Conservation (phyloP, 73 alveolate species). For the Blepharisma japonicum region DNA sequence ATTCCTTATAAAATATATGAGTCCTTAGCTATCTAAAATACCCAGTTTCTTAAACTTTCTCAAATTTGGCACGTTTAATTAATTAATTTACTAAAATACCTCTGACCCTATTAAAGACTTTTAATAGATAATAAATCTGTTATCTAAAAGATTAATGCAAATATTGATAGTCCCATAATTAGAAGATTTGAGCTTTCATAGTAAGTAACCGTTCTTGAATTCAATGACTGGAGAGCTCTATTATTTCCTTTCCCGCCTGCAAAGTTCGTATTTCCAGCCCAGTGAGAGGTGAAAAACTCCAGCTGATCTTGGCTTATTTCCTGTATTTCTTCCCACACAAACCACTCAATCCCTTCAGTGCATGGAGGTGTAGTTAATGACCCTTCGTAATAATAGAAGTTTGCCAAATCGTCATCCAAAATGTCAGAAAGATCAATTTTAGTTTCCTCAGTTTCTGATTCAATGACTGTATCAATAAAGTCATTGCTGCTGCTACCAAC, state of each 20-base stretch:
- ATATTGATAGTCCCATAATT: background rate
- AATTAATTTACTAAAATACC: too few relatives aligned
- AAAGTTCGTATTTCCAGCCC: slow-evolving; percentile 40
- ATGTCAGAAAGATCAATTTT: background rate
- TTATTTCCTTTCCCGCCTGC: slow-evolving; percentile 61
- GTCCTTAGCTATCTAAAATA: too few relatives aligned
- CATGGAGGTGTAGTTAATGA: slow-evolving; percentile 80
- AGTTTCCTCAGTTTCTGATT: too few relatives aligned
- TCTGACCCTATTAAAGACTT: too few relatives aligned
- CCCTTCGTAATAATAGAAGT: slow-evolving; percentile 73
- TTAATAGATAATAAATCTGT: too few relatives aligned
- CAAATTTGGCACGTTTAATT: too few relatives aligned
- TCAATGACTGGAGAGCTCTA: slow-evolving; percentile 37
- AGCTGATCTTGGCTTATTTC: slow-evolving; percentile 44
- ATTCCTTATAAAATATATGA: too few relatives aligned
- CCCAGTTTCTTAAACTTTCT: too few relatives aligned
- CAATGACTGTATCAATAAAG: too few relatives aligned
- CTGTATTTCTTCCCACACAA: slow-evolving; percentile 40
- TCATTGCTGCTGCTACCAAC: too few relatives aligned
- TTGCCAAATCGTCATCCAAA: background rate
- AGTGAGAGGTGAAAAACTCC: slow-evolving; percentile 39
- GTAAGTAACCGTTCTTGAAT: slow-evolving; percentile 41
- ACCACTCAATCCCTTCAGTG: slow-evolving; percentile 73
- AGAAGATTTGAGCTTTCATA: slow-evolving; percentile 18
- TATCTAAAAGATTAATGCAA: background rate